phyloP scores from a whole-genome alignment of 345 rosid species.

The Excoecaria agallocha region DNA sequence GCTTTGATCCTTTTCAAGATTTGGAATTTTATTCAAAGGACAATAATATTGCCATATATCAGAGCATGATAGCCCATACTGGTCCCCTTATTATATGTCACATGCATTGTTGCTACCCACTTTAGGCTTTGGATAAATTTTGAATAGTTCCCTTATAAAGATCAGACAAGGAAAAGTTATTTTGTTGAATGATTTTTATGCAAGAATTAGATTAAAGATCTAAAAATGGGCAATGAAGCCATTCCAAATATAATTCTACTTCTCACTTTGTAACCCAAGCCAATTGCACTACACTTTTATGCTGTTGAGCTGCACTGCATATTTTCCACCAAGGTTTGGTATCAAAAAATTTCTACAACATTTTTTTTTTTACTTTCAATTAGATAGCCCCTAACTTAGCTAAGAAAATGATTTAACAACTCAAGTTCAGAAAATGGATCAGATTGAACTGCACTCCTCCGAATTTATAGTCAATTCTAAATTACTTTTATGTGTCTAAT shows the following conservation, averaged over 20 bases:
- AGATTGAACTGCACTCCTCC: neutral
- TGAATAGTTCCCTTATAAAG: neutral
- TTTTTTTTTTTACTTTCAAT: neutral
- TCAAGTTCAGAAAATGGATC: neutral
- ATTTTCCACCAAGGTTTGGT: neutral
- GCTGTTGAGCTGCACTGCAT: neutral
- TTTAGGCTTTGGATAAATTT: neutral
- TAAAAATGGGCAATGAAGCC: neutral
- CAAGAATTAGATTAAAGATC: neutral
- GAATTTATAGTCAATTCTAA: neutral
- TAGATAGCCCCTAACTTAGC: neutral
- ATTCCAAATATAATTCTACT: neutral
- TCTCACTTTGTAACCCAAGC: neutral
- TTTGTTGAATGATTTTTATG: no score
- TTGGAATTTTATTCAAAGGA: conserved; percentile 11
- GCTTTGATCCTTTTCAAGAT: conserved; percentile 4
- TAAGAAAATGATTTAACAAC: conserved; percentile 10
- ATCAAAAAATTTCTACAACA: neutral
- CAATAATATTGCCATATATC: neutral
- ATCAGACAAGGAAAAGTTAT: neutral
- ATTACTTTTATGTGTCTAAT: neutral
- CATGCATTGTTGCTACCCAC: conserved; percentile 20
- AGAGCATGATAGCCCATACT: conserved; percentile 24
- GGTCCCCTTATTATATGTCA: conserved; percentile 12
- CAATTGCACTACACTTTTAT: neutral